Evolutionary conservation across 768 basidiomycete genomes (phyloP), one percentile per base, ranked within the genome.

Genomic region (Punctularia strigosozonata): DNA sequence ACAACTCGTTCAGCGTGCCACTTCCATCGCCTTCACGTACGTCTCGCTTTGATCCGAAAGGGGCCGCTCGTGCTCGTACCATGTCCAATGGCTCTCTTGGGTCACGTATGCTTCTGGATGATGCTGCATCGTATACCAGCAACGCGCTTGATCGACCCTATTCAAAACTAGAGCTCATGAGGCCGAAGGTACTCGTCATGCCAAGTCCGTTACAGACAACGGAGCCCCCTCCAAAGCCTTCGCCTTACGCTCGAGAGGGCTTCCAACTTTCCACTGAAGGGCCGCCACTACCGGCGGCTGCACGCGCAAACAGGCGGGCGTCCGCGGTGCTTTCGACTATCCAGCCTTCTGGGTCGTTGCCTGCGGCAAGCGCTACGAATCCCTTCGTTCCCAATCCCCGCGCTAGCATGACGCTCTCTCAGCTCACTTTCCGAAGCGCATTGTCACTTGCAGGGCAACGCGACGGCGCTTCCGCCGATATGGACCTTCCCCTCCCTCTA

Each of bases 171-270:
- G 85, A 90, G 23, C 64, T 94, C 31, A 66, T 94, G 48, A 71
- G 90, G 17, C 91, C 91, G 1, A 90, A 90, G 56, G 70, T 90
- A n/a, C 77, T 95, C 32, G 77, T 95, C 44, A 94, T 95, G 91
- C 91, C 91, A 7, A 83, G 81, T 44, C 86, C 88, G 2, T 62
- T 94, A 25, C 84, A 91, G 49, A 60, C 66, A 8, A 34, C 33
- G 8, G 18, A 10, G 33, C 26, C 26, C 37, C 50, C 58, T 14
- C 51, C 62, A 14, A 49, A 57, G 25, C 45, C 56, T 20, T 45
- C 59, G 17, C 46, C 64, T 14, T 59, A 54, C 28, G 49, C 65
- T 23, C 62, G 66, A 34, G 73, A 73, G 35, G 80, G 79, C 6
- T 83, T 87, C 55, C 66, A 74, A 53, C 55, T 67, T 32, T 71